Evolutionary conservation across 78 protist species (phyloP).

Genomic region (Diacronema lutheri): DNA sequence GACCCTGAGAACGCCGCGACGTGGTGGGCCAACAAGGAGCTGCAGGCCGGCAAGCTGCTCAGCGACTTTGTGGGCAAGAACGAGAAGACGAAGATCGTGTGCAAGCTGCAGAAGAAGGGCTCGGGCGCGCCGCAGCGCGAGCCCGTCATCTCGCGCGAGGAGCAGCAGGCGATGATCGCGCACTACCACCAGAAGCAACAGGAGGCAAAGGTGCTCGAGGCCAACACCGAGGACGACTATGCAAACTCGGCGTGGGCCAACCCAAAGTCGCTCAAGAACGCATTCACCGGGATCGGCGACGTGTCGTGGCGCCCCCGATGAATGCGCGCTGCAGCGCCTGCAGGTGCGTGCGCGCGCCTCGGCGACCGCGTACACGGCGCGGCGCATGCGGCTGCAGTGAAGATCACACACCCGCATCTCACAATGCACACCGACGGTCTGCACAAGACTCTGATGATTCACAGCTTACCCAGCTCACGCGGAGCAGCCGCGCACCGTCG

Average conservation of each 20-base stretch:
- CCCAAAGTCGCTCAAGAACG: not conserved
- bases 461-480: too few relatives aligned
- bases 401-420: too few relatives aligned
- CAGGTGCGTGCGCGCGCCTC: too few relatives aligned
- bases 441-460: too few relatives aligned
- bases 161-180: conserved; percentile 23
- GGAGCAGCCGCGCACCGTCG: too few relatives aligned
- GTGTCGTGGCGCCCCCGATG: not conserved
- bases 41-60: not conserved
- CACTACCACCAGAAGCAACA: conserved; percentile 6
- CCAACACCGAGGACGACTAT: not conserved
- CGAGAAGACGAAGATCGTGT: not conserved
- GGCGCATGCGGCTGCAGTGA: too few relatives aligned
- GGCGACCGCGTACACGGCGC: too few relatives aligned
- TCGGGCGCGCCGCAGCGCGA: conserved; percentile 15
- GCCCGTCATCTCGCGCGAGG: not conserved
- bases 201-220: not conserved
- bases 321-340: not conserved
- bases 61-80: not conserved
- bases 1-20: not conserved
- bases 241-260: conserved; percentile 3
- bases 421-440: too few relatives aligned
- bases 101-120: conserved; percentile 29
- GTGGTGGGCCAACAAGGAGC: conserved; percentile 11
- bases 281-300: conserved; percentile 7